Base-by-base conservation (phyloP, 805 yeast genomes). In the Sugiyamaella marilandica region DNA sequence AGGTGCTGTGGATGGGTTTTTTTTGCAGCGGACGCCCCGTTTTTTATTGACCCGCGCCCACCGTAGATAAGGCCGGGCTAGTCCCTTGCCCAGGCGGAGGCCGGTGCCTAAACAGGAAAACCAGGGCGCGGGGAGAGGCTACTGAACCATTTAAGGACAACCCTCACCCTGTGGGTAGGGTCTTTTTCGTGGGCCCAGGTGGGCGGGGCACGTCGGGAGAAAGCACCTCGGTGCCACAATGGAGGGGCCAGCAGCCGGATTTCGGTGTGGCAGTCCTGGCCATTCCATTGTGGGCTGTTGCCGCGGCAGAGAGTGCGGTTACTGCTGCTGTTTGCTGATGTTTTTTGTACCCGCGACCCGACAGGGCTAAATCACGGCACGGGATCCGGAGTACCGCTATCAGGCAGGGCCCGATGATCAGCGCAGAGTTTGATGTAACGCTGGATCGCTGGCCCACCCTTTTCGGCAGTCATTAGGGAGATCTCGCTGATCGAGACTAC, bases 1-100 rank as follows among this genome's bases (percentile, higher is more conserved):
- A 14, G 37, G 37, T 11, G 37, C 19, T 13, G 44, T 39, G 21
- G 44, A 10, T 4, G 4, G 18, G 39, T 34, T 34, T 39, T 39
- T n/a, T 39, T 16, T 11, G 24, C 24, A 14, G 43, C 24, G 43
- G 43, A 8, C 24, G 19, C 43, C 43, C 21, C 21, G 24, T 14
- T 39, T 39, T 39, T 39, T 39, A 39, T 39, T 39, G 43, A 39
- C 43, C 43, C 43, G 24, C 39, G 24, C 37, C 37, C 37, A 34
- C 24, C 39, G 18, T 16, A 39, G 43, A 39, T 39, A 39, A 39
- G 43, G 13, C 19, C 39, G 18, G 18, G 39, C 39, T 7, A 4
- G 39, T 5, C 39, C 39, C 39, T 34, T n/a, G 39, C 39, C 39
- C 39, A 8, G 14, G 39, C 5, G 39, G 18, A 34, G 18, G 39